Conservation (phyloP, 305 asterid species). For the Fraxinus angustifolia region DNA sequence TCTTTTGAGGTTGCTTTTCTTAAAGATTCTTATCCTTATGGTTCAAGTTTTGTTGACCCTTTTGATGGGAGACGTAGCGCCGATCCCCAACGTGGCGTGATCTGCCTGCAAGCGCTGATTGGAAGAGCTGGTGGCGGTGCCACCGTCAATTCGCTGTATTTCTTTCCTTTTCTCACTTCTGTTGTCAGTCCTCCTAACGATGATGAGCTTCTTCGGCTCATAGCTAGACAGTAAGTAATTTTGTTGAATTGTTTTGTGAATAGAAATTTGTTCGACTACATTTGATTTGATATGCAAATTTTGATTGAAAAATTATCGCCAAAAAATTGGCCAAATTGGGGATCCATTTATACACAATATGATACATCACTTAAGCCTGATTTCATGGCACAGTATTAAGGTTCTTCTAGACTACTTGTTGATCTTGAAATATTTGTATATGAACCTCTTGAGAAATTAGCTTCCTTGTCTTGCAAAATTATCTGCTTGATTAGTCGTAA, state of each 20-base stretch:
- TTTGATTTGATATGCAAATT: not conserved
- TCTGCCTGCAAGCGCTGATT: slow-evolving; percentile 24
- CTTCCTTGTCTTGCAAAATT: not conserved
- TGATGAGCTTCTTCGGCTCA: slow-evolving; percentile 36
- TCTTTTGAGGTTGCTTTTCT: slow-evolving; percentile 27
- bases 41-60: slow-evolving; percentile 32
- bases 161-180: slow-evolving; percentile 40
- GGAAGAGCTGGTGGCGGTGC: slow-evolving; percentile 36
- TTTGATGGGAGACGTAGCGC: slow-evolving; percentile 32
- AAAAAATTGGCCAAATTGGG: not conserved
- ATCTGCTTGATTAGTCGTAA: not conserved
- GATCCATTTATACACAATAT: not conserved
- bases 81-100: slow-evolving; percentile 25
- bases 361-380: not conserved
- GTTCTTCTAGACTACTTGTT: not conserved
- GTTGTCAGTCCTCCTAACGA: slow-evolving; percentile 28
- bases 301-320: not conserved
- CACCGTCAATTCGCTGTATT: slow-evolving; percentile 30
- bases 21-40: slow-evolving; percentile 28
- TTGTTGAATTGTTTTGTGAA: not conserved
- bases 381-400: not conserved
- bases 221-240: slow-evolving; percentile 28
- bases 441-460: not conserved
- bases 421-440: not conserved
- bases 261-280: not conserved